phyloP scores from a whole-genome alignment of 73 alveolate species.

The Stentor roeselii region DNA sequence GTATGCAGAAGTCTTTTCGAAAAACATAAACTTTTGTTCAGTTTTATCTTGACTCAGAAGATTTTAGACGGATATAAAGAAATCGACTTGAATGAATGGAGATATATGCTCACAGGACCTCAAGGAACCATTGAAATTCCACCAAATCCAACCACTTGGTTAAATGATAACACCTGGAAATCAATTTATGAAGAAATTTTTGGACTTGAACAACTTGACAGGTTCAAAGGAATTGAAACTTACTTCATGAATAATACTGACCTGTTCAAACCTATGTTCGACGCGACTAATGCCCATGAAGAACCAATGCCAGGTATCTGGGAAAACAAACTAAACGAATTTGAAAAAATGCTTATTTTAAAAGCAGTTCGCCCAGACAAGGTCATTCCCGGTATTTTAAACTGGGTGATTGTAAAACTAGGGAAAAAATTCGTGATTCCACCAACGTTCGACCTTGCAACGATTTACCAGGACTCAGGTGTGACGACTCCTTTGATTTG shows the following conservation, averaged over 20 bases:
- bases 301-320: constrained; percentile 93
- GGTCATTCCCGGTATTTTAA: constrained; percentile 78
- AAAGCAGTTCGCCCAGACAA: constrained; percentile 96
- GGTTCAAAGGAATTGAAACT: constrained; percentile 87
- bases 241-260: constrained; percentile 74
- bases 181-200: constrained; percentile 86
- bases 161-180: constrained; percentile 96
- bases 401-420: constrained; percentile 89
- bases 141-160: constrained; percentile 97
- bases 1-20: constrained; percentile 98
- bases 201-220: constrained; percentile 80
- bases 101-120: constrained; percentile 97
- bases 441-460: constrained; percentile 98
- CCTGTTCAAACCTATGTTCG: constrained; percentile 79
- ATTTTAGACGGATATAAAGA: constrained; percentile 76
- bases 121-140: constrained; percentile 88
- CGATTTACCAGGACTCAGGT: constrained; percentile 96
- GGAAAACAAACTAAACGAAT: constrained; percentile 84
- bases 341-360: constrained; percentile 82
- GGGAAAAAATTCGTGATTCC: constrained; percentile 97
- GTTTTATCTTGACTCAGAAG: constrained; percentile 92
- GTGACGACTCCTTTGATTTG: constrained; percentile 97
- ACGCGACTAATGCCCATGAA: constrained; percentile 84
- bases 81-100: constrained; percentile 68
- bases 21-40: constrained; percentile 95